These are phyloP conservation scores for Castanea mollissima DNA, from an alignment of 306 rosid species.

Conservation along the genomic window DNA sequence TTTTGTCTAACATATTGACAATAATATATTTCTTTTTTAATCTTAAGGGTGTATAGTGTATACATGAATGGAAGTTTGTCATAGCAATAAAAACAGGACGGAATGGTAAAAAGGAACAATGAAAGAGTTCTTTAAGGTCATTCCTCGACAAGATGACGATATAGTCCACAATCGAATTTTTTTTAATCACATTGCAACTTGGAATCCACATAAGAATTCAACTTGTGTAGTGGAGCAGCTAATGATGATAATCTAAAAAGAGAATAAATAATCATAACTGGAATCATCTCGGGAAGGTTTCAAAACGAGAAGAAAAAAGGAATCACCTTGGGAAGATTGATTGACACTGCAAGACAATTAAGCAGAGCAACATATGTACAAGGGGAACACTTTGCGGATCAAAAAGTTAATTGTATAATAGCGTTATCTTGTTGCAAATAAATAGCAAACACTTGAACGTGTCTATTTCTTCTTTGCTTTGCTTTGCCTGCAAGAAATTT, in stretches of 20 bases:
- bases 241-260: conserved; percentile 1
- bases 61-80: neutral
- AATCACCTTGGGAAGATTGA: conserved; percentile 14
- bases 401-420: neutral
- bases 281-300: conserved; percentile 3
- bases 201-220: conserved; percentile 28
- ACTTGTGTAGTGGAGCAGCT: conserved; percentile 28
- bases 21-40: neutral
- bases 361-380: neutral
- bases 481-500: neutral
- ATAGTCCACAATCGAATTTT: conserved; percentile 2
- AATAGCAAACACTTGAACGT: neutral
- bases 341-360: neutral
- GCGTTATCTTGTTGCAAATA: neutral
- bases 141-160: neutral
- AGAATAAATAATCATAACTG: neutral
- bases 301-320: neutral
- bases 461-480: neutral
- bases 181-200: conserved; percentile 5
- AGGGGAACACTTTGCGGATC: conserved; percentile 1
- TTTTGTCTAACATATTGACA: neutral
- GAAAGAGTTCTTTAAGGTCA: neutral
- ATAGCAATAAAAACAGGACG: neutral
- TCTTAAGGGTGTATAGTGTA: neutral
- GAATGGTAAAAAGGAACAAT: neutral